Base-by-base conservation (phyloP, 805 yeast genomes). In the Candida cerambycidarum region DNA sequence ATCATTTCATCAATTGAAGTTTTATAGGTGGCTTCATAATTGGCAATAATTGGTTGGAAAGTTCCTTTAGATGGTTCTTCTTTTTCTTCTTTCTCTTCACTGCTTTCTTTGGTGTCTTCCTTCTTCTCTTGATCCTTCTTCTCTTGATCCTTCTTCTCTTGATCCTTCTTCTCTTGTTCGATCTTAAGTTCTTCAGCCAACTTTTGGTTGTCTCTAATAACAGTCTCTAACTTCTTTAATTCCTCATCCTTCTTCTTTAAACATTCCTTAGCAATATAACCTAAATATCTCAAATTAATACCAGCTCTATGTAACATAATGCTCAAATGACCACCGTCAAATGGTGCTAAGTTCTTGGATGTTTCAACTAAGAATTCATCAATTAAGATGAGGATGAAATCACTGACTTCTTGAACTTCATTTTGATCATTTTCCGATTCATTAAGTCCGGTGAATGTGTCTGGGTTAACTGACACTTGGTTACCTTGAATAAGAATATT, bases 281-380 rank as follows among this genome's bases (percentile, higher is more conserved):
- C 97, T 55, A 92, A 73, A 58, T 92, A 92, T 69, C 98, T 84
- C 65, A 90, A 59, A 62, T 89, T 90, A 61, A 92, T 82, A 72
- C 99, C 99, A 42, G 73, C 70, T 48, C 77, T 78, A 63, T 93
- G 99, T 64, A 92, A 63, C 41, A 74, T 59, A 32, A 73, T 68
- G 14, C 86, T 67, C 53, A 93, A 75, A 55, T 89, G 93, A 3
- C 65, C 58, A 51, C 98, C 97, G 58, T 89, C 96, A 43, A 85
- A 69, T 33, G 98, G 97, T 29, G 82, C 77, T 38, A 75, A 66
- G 31, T 79, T 78, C 7, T 69, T 66, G 13, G 75, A 67, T 19
- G 86, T 61, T 17, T 80, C 85, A 11, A 61, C 61, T 51, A 89
- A 66, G 47, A 82, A 80, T 41, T 73, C 79, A 5, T 87, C 85